phyloP scores from a whole-genome alignment of 169 alveolate genomes.

The Cryptosporidium ryanae region DNA sequence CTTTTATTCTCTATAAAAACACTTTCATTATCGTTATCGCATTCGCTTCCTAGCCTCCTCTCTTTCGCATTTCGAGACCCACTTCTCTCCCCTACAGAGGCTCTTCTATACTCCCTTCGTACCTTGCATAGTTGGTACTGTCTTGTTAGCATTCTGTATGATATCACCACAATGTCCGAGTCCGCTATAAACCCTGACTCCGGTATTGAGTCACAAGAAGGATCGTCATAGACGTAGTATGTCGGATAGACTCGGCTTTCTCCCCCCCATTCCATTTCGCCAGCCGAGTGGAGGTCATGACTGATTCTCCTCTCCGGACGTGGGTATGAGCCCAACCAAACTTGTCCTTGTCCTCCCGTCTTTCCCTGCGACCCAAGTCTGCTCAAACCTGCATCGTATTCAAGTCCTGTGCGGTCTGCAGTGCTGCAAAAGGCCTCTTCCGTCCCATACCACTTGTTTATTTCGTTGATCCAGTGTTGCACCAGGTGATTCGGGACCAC shows the following conservation, averaged over 20 bases:
- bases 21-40: not conserved
- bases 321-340: not conserved
- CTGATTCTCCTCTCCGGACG: not conserved
- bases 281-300: not conserved
- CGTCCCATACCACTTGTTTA: conserved; percentile 43
- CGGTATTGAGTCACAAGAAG: conserved; percentile 14
- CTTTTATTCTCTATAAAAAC: conserved; percentile 32
- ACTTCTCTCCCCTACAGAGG: not conserved
- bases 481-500: conserved; percentile 60
- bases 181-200: conserved; percentile 1
- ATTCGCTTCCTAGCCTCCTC: too few species aligned
- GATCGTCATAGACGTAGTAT: conserved; percentile 48
- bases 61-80: not conserved
- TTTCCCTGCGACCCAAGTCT: not conserved
- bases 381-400: not conserved
- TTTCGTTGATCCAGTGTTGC: conserved; percentile 62
- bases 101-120: conserved; percentile 41
- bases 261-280: not conserved
- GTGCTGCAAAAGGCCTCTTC: not conserved
- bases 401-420: not conserved
- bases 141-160: conserved; percentile 70
- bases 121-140: conserved; percentile 54
- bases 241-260: not conserved
- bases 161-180: conserved; percentile 21
- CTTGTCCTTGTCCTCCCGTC: not conserved